A percentile compares a stretch with the other conserved stretches of the same genome.
Evolutionary conservation across 306 rosid species (phyloP).

Genomic region (Chamaecrista fasciculata): DNA sequence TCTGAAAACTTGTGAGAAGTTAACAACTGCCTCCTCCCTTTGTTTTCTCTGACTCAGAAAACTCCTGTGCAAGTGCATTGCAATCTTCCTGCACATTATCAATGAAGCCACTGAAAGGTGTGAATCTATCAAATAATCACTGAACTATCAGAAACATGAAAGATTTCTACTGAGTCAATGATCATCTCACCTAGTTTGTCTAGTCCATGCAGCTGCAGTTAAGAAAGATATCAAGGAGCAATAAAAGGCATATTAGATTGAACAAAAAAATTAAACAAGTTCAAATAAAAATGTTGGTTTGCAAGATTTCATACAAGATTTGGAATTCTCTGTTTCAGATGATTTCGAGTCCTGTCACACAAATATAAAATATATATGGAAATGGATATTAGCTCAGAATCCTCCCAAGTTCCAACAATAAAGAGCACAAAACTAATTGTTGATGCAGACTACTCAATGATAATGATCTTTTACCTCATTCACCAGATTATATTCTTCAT

Average conservation of each 20-base stretch:
- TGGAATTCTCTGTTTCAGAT: conserved; percentile 22
- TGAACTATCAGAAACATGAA: not conserved
- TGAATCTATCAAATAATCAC: not conserved
- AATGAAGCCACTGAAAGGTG: not conserved
- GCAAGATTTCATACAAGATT: conserved; percentile 41
- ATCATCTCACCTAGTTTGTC: conserved; percentile 47
- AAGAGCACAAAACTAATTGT: not conserved
- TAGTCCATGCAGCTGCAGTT: conserved; percentile 50
- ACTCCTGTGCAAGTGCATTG: conserved; percentile 37
- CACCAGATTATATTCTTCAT: conserved; percentile 20
- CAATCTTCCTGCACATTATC: conserved; percentile 43
- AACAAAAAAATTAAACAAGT: not conserved
- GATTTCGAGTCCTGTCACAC: conserved; percentile 34
- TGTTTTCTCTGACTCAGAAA: conserved; percentile 27
- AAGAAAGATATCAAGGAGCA: conserved; percentile 18
- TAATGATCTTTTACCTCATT: conserved; percentile 34
- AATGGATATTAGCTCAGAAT: not conserved
- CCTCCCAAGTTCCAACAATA: not conserved
- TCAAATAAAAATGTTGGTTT: conserved; percentile 2
- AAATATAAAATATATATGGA: not conserved
- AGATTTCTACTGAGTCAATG: not conserved
- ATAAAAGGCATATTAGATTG: conserved; percentile 1
- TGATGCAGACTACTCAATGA: not conserved
- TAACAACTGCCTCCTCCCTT: conserved; percentile 34
- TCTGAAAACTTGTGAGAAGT: conserved; percentile 31